phyloP scores from a whole-genome alignment of 2,329 filamentous ascomycete species.

The Phyllosticta citrichinensis region DNA sequence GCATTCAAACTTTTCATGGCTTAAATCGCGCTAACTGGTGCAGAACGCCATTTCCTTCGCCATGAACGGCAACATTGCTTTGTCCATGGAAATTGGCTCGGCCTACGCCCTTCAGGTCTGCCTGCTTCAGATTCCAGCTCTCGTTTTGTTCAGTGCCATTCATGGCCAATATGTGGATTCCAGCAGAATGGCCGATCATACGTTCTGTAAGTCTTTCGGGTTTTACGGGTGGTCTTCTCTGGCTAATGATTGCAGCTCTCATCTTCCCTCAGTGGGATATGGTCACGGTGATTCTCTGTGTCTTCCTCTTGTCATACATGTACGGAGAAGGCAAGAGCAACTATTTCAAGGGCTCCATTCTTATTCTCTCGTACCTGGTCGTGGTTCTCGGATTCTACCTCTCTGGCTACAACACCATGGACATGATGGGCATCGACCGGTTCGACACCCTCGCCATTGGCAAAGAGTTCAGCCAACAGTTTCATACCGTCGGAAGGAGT shows the following conservation, averaged over 20 bases:
- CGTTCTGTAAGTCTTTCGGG: slow-evolving; percentile 46
- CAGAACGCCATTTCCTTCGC: slow-evolving; percentile 97
- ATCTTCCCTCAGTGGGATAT: slow-evolving; percentile 99
- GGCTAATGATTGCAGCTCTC: slow-evolving; percentile 43
- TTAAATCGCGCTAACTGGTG: background rate
- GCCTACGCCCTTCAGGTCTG: slow-evolving; percentile 96
- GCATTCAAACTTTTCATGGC: slow-evolving; percentile 19
- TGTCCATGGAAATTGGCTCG: slow-evolving; percentile 98
- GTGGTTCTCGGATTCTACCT: slow-evolving; percentile 89
- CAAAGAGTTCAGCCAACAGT: slow-evolving; percentile 10
- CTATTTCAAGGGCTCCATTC: slow-evolving; percentile 97
- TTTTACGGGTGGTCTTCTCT: background rate
- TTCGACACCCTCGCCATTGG: slow-evolving; percentile 26
- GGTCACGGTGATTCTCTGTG: slow-evolving; percentile 90
- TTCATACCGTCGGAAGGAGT: slow-evolving; percentile 6
- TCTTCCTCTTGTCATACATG: slow-evolving; percentile 94
- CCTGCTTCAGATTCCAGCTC: slow-evolving; percentile 81
- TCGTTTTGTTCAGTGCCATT: slow-evolving; percentile 83
- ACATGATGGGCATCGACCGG: slow-evolving; percentile 28
- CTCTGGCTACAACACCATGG: slow-evolving; percentile 52
- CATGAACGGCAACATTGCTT: slow-evolving; percentile 98
- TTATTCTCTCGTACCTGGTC: slow-evolving; percentile 86
- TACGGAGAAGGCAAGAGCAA: slow-evolving; percentile 99
- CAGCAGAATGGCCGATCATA: slow-evolving; percentile 48
- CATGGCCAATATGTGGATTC: slow-evolving; percentile 51